Conservation (phyloP, 129 eudicot genomes). For the Flaveria sonorensis region DNA sequence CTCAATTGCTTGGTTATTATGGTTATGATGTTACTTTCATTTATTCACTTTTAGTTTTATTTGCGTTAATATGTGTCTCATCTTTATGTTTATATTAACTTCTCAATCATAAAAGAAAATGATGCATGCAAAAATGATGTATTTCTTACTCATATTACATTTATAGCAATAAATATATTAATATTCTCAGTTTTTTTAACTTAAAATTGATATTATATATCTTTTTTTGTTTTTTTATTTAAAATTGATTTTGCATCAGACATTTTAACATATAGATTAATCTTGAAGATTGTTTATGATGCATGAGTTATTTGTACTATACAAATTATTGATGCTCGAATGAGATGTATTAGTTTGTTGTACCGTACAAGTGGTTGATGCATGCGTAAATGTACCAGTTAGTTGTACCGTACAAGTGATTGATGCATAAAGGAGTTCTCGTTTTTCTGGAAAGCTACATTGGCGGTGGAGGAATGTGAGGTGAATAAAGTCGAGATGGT, state of each 20-base stretch:
- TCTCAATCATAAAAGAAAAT: conserved; percentile 3
- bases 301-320: not conserved
- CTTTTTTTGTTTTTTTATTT: too few species aligned
- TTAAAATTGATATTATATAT: too few species aligned
- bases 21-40: conserved; percentile 16
- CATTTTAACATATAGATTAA: too few species aligned
- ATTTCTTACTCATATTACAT: too few species aligned
- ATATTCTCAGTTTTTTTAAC: too few species aligned
- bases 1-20: conserved; percentile 19
- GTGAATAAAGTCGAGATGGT: conserved; percentile 22
- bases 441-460: conserved; percentile 23
- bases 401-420: not conserved
- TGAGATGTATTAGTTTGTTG: not conserved
- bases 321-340: not conserved
- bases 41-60: conserved; percentile 13
- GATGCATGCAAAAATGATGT: not conserved
- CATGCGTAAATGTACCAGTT: not conserved
- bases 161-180: not conserved
- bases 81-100: conserved; percentile 2
- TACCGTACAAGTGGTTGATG: not conserved
- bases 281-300: not conserved
- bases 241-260: too few species aligned
- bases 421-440: conserved; percentile 9
- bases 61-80: not conserved
- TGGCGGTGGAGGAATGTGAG: conserved; percentile 30